Conservation (phyloP, 257 asterid species). For the Rehmannia glutinosa region DNA sequence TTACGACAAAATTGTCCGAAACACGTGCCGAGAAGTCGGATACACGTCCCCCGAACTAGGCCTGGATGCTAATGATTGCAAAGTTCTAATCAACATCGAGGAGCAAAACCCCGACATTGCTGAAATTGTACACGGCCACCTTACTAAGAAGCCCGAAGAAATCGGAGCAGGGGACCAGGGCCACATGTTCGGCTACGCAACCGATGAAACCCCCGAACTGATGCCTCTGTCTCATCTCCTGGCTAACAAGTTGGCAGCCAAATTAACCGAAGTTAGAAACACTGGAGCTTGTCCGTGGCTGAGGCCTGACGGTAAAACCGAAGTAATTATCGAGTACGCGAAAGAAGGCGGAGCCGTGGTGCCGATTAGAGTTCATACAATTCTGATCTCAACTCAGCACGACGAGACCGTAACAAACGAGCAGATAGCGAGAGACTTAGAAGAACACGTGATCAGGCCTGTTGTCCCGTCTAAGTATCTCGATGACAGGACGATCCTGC, state of each 20-base stretch:
- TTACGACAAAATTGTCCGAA: conserved; percentile 18
- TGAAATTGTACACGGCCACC: conserved; percentile 19
- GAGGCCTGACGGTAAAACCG: conserved; percentile 26
- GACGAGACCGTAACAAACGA: conserved; percentile 9
- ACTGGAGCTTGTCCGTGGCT: conserved; percentile 20
- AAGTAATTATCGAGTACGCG: conserved; percentile 19
- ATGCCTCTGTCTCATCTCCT: conserved; percentile 26
- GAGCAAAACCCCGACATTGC: conserved; percentile 19
- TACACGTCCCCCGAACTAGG: too few species aligned
- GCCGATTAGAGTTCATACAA: conserved; percentile 19
- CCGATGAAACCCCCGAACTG: conserved; percentile 20
- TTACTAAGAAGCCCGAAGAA: conserved; percentile 18
- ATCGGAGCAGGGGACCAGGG: conserved; percentile 31
- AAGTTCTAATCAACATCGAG: conserved; percentile 16
- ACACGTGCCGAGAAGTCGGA: conserved; percentile 19
- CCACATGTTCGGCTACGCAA: conserved; percentile 27
- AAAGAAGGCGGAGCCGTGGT: conserved; percentile 23
- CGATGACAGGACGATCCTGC: not conserved
- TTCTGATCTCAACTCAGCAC: conserved; percentile 19
- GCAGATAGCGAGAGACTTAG: not conserved
- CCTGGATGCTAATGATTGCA: conserved; percentile 17
- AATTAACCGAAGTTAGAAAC: conserved; percentile 9
- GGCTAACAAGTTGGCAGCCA: conserved; percentile 17
- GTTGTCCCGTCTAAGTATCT: conserved; percentile 11
- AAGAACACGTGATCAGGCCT: not conserved